Evolutionary conservation across 2,329 filamentous ascomycete species (phyloP).

Genomic region (Diplocarpon mali): DNA sequence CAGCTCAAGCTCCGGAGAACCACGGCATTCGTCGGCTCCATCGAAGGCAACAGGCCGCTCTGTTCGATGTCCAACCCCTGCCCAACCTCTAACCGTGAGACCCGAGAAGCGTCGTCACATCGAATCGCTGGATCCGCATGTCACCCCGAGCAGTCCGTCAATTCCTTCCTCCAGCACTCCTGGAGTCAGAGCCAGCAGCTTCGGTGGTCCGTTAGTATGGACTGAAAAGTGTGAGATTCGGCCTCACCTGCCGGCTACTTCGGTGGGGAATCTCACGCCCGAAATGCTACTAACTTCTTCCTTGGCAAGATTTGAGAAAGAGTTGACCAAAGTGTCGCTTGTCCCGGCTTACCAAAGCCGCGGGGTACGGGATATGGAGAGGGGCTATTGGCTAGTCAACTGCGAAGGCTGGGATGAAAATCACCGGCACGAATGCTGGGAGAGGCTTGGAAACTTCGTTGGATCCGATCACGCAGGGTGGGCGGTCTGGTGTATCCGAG

Average conservation of each 20-base stretch:
- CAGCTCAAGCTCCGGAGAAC: constrained; percentile 3
- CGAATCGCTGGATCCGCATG: not conserved
- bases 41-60: not conserved
- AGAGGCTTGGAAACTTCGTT: constrained; percentile 49
- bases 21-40: constrained; percentile 6
- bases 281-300: constrained; percentile 44
- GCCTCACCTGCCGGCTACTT: constrained; percentile 42
- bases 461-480: constrained; percentile 50
- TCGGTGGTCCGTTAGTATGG: constrained; percentile 5
- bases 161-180: not conserved
- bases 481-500: constrained; percentile 49
- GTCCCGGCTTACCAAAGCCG: constrained; percentile 39
- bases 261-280: constrained; percentile 34
- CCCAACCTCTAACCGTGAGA: not conserved
- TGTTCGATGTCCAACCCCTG: not conserved
- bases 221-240: constrained; percentile 35
- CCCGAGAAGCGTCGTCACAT: constrained; percentile 2
- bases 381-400: constrained; percentile 67
- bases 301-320: constrained; percentile 40
- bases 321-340: constrained; percentile 32
- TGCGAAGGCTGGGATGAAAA: constrained; percentile 41
- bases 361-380: constrained; percentile 47
- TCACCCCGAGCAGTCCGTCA: not conserved
- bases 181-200: not conserved
- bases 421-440: constrained; percentile 47